Percentiles rank a stretch among this genome's conserved stretches.
Conservation (phyloP, 1,139 yeast genomes). For the Magnusiomyces ingens region DNA sequence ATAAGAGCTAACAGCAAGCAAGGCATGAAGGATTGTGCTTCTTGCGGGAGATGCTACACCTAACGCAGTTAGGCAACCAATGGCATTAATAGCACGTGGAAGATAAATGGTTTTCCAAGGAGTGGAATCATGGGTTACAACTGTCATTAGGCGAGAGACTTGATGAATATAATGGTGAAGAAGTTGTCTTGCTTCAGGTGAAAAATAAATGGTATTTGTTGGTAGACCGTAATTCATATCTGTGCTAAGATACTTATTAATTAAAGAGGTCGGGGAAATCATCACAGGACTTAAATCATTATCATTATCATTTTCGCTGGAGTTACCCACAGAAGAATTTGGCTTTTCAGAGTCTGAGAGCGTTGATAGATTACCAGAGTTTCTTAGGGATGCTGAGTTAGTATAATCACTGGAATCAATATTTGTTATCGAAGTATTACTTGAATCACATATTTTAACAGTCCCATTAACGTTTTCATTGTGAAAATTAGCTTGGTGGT, state of each 20-base stretch:
- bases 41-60: constrained; percentile 74
- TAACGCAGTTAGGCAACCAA: constrained; percentile 70
- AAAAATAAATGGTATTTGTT: constrained; percentile 53
- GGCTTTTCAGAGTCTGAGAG: constrained; percentile 30
- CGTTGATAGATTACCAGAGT: background rate
- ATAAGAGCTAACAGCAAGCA: constrained; percentile 76
- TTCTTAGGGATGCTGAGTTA: background rate
- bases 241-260: constrained; percentile 10
- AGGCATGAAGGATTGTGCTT: constrained; percentile 70
- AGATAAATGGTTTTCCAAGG: constrained; percentile 85
- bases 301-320: background rate
- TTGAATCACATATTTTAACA: background rate
- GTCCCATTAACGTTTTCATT: constrained; percentile 4
- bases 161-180: constrained; percentile 68
- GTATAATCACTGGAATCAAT: background rate
- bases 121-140: constrained; percentile 69
- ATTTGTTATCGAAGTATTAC: background rate
- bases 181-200: constrained; percentile 44
- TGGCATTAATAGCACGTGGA: constrained; percentile 73
- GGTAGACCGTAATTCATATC: constrained; percentile 31
- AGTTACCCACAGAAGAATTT: constrained; percentile 39
- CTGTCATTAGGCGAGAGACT: constrained; percentile 86
- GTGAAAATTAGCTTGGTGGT: background rate
- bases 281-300: background rate
- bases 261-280: background rate